These are phyloP conservation scores for Hypericum perforatum DNA, from an alignment of 345 rosid genomes.

Conservation along the genomic window DNA sequence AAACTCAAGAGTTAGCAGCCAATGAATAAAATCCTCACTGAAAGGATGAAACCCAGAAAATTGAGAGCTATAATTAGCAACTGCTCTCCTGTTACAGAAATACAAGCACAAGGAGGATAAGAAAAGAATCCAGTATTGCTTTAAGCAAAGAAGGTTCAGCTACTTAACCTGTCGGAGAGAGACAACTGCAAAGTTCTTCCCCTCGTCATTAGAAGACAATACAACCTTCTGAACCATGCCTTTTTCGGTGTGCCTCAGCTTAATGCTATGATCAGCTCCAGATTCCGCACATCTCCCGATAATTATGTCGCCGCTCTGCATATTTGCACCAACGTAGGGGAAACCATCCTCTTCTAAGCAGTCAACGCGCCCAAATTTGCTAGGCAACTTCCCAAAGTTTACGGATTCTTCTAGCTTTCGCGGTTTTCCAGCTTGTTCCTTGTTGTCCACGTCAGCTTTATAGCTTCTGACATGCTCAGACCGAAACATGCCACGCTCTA, in stretches of 20 bases:
- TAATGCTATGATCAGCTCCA: conserved; percentile 71
- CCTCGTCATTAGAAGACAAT: conserved; percentile 87
- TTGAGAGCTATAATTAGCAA: too few relatives aligned
- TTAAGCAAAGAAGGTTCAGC: neutral
- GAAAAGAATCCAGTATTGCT: neutral
- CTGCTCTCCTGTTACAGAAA: too few relatives aligned
- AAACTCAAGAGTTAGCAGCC: neutral
- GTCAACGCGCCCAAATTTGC: conserved; percentile 71
- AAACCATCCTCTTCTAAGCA: conserved; percentile 88
- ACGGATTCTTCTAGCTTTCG: conserved; percentile 45
- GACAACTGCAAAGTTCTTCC: conserved; percentile 76
- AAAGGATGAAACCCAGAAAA: too few relatives aligned
- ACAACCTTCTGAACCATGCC: conserved; percentile 90
- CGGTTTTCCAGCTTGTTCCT: conserved; percentile 50
- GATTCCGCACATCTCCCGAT: conserved; percentile 77
- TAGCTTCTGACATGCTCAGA: conserved; percentile 82
- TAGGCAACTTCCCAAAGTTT: conserved; percentile 56
- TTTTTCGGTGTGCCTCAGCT: conserved; percentile 82
- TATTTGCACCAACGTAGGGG: conserved; percentile 70
- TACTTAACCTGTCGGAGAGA: conserved; percentile 67
- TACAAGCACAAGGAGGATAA: too few relatives aligned
- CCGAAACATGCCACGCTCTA: conserved; percentile 88
- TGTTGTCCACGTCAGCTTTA: conserved; percentile 80
- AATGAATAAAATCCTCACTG: neutral
- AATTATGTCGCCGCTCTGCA: conserved; percentile 78